A percentile compares a stretch with the other conserved stretches of the same genome.
These are phyloP conservation scores for Penicillium cataractarum DNA, from an alignment of 495 filamentous ascomycete species.

Conservation along the genomic window DNA sequence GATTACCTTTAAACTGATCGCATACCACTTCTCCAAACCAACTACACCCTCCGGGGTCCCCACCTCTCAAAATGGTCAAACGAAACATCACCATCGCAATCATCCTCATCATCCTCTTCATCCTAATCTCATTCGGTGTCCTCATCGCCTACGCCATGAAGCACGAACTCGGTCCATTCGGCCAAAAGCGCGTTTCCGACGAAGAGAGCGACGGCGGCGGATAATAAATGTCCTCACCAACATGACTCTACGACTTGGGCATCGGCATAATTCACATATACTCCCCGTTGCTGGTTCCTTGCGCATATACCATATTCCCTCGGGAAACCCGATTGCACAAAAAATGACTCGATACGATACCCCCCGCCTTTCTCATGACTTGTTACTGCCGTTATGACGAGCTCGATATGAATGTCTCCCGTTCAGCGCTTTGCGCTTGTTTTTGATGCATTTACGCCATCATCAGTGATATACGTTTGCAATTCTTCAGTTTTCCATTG, in stretches of 20 bases:
- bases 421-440: background rate
- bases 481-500: no score
- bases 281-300: background rate
- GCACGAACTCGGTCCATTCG: constrained; percentile 48
- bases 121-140: constrained; percentile 69
- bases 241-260: background rate
- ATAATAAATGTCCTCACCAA: constrained; percentile 15
- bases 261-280: background rate
- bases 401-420: background rate
- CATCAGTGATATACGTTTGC: background rate
- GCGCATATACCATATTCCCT: constrained; percentile 7
- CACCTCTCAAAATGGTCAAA: constrained; percentile 53
- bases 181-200: constrained; percentile 37
- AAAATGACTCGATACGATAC: constrained; percentile 18
- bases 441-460: background rate
- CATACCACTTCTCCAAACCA: background rate
- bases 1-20: background rate
- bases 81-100: constrained; percentile 80
- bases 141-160: constrained; percentile 67
- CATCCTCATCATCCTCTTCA: constrained; percentile 80
- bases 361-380: background rate
- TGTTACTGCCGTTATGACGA: constrained; percentile 10
- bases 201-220: constrained; percentile 47
- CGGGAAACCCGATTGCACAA: constrained; percentile 1
- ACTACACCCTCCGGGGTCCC: background rate